These are phyloP conservation scores for Sarocladium brachiariae DNA, from an alignment of 2,329 filamentous ascomycete genomes.

Conservation along the genomic window DNA sequence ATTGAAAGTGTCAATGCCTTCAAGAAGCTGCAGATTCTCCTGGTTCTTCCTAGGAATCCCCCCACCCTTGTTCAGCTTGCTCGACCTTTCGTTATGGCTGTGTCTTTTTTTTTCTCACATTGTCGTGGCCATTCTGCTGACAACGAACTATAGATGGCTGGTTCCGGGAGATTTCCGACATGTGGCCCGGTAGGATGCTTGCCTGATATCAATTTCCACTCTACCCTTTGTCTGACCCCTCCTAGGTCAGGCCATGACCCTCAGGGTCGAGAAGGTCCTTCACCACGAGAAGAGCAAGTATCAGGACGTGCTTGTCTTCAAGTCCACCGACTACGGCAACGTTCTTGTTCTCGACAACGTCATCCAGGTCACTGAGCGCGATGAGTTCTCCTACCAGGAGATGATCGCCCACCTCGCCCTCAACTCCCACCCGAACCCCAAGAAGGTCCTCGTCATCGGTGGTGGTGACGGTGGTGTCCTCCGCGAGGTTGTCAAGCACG, in stretches of 20 bases:
- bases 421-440: slow-evolving; percentile 96
- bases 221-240: background rate
- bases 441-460: slow-evolving; percentile 97
- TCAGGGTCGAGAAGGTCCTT: slow-evolving; percentile 94
- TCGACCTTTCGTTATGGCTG: too few species aligned
- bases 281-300: slow-evolving; percentile 99
- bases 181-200: slow-evolving; percentile 80
- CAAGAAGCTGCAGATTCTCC: background rate
- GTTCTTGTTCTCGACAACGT: slow-evolving; percentile 98
- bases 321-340: slow-evolving; percentile 93
- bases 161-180: slow-evolving; percentile 98
- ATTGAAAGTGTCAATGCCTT: too few species aligned
- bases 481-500: slow-evolving; percentile 98
- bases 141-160: slow-evolving; percentile 72
- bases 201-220: slow-evolving; percentile 5
- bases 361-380: slow-evolving; percentile 96
- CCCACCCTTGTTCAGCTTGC: too few species aligned
- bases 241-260: slow-evolving; percentile 90
- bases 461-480: slow-evolving; percentile 96
- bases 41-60: too few species aligned
- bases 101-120: too few species aligned
- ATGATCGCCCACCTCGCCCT: slow-evolving; percentile 99
- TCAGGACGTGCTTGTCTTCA: slow-evolving; percentile 98
- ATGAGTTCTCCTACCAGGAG: slow-evolving; percentile 99
- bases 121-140: too few species aligned